Evolutionary conservation across 192 early-diverging fungal species (phyloP), one percentile per base, ranked within the genome.

Genomic region (Funneliformis geosporum): DNA sequence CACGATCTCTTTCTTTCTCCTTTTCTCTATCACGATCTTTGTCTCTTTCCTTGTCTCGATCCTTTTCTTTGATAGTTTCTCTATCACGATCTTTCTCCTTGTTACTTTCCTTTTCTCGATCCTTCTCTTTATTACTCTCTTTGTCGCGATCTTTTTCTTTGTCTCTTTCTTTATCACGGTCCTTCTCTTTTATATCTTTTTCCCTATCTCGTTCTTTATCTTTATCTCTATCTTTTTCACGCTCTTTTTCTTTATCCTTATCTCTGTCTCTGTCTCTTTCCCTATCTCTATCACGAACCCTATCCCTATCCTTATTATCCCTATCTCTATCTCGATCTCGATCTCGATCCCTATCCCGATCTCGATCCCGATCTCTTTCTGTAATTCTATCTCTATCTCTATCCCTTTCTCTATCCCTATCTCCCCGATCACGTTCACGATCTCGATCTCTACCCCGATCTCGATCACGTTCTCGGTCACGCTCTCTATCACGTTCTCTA

Each of bases 341-440:
- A 11, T 47, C 46, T 1, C 46, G 0, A 47, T 12, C 46, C 12
- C 46, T 47, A 47, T 47, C 46, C 2, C 50, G 50, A 55, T 18
- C 50, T 18, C 50, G 14, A 55, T 55, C 46, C 11, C 46, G 46
- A 47, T 47, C 50, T 55, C 50, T 55, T 16, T 55, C 50, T 18
- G 18, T 12, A 55, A 55, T 55, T 14, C 50, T 55, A 43, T 64
- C 74, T 83, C 78, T 25, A 50, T 83, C 71, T 21, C 44, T 78
- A 25, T 78, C 79, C 42, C 82, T 65, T 25, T 39, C 60, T 21
- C 80, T 69, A 27, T 85, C 87, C 28, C 83, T 80, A 28, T 88
- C 85, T 11, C 83, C 86, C 28, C 76, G 42, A n/a, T 85, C 85
- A 25, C 84, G 61, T 0, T 75, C 81, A 7, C 43, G 18, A 5